A percentile compares a stretch with the other conserved stretches of the same genome.
Conservation (phyloP, 2,329 filamentous ascomycete species). For the Ophiocordyceps unilateralis region DNA sequence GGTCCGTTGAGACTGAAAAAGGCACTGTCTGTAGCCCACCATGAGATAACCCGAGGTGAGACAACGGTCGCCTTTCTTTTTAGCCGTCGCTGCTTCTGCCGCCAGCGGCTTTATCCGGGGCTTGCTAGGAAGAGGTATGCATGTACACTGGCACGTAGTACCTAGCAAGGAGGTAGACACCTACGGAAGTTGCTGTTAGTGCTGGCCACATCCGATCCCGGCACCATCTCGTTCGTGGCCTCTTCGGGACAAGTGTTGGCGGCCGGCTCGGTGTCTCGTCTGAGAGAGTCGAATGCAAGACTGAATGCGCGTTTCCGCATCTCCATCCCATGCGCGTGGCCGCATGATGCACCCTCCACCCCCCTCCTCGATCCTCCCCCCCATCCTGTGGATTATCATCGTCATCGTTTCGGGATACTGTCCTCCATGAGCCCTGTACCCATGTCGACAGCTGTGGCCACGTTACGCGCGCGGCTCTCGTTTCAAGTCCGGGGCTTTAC, state of each 20-base stretch:
- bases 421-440: no score
- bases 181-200: not conserved
- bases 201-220: not conserved
- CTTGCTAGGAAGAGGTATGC: not conserved
- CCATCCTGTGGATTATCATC: no score
- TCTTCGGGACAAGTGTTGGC: not conserved
- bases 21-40: not conserved
- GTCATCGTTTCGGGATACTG: no score
- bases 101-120: not conserved
- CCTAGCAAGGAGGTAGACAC: no score
- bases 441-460: no score
- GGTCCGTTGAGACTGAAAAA: no score
- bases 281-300: not conserved
- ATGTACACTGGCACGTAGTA: no score
- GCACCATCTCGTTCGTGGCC: no score
- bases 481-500: no score
- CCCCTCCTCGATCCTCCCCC: no score
- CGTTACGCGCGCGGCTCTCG: no score
- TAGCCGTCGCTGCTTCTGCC: not conserved
- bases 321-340: not conserved
- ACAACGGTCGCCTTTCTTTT: not conserved
- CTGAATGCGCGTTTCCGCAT: not conserved
- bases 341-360: not conserved
- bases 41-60: not conserved
- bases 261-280: not conserved